These are phyloP conservation scores for Penicillium bialowiezense DNA, from an alignment of 495 filamentous ascomycete genomes.

Conservation along the genomic window DNA sequence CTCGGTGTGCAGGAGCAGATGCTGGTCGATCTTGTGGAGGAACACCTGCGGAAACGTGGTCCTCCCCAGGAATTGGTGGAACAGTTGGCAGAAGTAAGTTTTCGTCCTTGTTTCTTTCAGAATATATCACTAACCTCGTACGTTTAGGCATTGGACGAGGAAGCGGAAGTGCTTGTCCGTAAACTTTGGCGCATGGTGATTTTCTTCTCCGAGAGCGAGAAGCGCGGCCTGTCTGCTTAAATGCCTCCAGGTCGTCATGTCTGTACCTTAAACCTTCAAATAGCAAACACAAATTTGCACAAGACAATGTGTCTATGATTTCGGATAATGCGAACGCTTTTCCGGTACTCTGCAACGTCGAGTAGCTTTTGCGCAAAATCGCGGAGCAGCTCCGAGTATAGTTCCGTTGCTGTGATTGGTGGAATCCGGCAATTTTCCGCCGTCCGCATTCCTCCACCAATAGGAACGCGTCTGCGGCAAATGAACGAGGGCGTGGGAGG, in stretches of 20 bases:
- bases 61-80: constrained; percentile 78
- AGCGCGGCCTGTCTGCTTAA: constrained; percentile 75
- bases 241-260: neutral
- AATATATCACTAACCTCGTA: constrained; percentile 30
- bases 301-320: neutral
- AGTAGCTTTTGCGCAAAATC: constrained; percentile 3
- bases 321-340: neutral
- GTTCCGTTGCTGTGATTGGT: constrained; percentile 21
- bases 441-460: constrained; percentile 30
- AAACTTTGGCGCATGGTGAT: constrained; percentile 99
- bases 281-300: too few relatives aligned
- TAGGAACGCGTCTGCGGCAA: constrained; percentile 5
- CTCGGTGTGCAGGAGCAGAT: constrained; percentile 96
- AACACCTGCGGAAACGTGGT: constrained; percentile 75
- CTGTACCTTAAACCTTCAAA: too few relatives aligned
- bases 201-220: constrained; percentile 96
- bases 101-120: constrained; percentile 7
- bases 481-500: constrained; percentile 8
- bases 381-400: constrained; percentile 29
- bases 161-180: constrained; percentile 89
- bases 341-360: neutral
- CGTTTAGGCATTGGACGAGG: constrained; percentile 81
- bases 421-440: constrained; percentile 24
- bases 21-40: constrained; percentile 87
- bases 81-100: constrained; percentile 75